phyloP scores from a whole-genome alignment of 495 filamentous ascomycete species.

The Bathelium albidoporum region DNA sequence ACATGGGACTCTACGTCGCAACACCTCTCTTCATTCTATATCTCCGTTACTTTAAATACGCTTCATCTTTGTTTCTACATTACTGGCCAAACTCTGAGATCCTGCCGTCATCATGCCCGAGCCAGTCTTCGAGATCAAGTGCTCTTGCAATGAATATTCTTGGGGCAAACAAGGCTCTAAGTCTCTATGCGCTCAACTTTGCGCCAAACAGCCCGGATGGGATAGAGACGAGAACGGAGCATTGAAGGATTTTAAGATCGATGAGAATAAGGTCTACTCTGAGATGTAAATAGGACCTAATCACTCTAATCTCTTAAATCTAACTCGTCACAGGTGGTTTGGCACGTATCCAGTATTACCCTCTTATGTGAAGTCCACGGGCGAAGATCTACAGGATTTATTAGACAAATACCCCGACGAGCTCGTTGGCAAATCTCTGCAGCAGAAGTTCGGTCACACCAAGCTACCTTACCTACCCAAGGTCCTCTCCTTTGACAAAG shows the following conservation, averaged over 20 bases:
- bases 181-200: conserved; percentile 49
- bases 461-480: conserved; percentile 71
- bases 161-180: conserved; percentile 66
- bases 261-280: too few relatives aligned
- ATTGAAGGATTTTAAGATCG: conserved; percentile 13
- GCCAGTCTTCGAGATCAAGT: conserved; percentile 41
- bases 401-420: conserved; percentile 52
- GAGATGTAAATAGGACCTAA: too few relatives aligned
- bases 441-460: conserved; percentile 48
- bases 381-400: conserved; percentile 54
- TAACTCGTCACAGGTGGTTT: conserved; percentile 56
- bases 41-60: too few relatives aligned
- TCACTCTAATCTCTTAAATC: neutral
- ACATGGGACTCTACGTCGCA: too few relatives aligned
- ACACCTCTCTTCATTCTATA: too few relatives aligned
- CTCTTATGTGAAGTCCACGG: conserved; percentile 49
- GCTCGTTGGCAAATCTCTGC: conserved; percentile 53
- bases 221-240: conserved; percentile 40
- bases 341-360: conserved; percentile 68
- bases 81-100: too few relatives aligned
- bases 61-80: too few relatives aligned
- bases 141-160: conserved; percentile 46
- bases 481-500: conserved; percentile 68
- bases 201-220: conserved; percentile 53
- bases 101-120: conserved; percentile 15